These are phyloP conservation scores for Alternaria brassicae DNA, from an alignment of 2,329 filamentous ascomycete genomes.

Conservation along the genomic window DNA sequence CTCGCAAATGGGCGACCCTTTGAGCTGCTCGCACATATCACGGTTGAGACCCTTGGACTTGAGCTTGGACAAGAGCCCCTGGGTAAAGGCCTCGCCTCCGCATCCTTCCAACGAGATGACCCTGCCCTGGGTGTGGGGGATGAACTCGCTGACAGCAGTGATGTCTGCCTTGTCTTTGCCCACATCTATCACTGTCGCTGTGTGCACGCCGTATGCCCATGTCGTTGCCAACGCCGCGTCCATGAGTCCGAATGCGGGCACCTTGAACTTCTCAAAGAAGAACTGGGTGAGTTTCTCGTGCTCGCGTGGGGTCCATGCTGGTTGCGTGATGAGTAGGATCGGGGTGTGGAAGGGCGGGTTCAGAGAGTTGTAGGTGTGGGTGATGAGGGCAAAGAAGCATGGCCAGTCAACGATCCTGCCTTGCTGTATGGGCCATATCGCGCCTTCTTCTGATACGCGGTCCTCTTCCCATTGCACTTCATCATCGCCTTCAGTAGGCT, in stretches of 20 bases:
- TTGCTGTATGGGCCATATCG: conserved; percentile 82
- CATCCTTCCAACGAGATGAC: conserved; percentile 69
- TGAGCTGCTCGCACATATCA: conserved; percentile 71
- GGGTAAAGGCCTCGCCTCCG: conserved; percentile 88
- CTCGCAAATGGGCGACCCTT: conserved; percentile 68
- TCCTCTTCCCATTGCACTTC: conserved; percentile 85
- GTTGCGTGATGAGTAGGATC: conserved; percentile 87
- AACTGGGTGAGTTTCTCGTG: conserved; percentile 89
- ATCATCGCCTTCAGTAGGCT: conserved; percentile 56
- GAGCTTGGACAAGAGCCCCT: conserved; percentile 72
- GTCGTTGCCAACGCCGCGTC: conserved; percentile 84
- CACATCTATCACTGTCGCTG: conserved; percentile 87
- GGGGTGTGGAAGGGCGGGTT: conserved; percentile 94
- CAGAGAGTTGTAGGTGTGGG: conserved; percentile 87
- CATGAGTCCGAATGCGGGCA: conserved; percentile 87
- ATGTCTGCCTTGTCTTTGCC: conserved; percentile 92
- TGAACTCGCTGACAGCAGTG: conserved; percentile 84
- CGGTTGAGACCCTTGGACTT: conserved; percentile 62
- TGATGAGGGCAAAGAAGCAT: conserved; percentile 90
- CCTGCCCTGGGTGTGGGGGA: conserved; percentile 72
- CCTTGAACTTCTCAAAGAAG: conserved; percentile 97
- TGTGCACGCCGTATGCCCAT: conserved; percentile 80
- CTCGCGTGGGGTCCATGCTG: conserved; percentile 87
- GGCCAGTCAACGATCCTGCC: conserved; percentile 90
- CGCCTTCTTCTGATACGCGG: conserved; percentile 83